Base-by-base conservation (phyloP, 345 rosid genomes). In the Arabidopsis arenosa region DNA sequence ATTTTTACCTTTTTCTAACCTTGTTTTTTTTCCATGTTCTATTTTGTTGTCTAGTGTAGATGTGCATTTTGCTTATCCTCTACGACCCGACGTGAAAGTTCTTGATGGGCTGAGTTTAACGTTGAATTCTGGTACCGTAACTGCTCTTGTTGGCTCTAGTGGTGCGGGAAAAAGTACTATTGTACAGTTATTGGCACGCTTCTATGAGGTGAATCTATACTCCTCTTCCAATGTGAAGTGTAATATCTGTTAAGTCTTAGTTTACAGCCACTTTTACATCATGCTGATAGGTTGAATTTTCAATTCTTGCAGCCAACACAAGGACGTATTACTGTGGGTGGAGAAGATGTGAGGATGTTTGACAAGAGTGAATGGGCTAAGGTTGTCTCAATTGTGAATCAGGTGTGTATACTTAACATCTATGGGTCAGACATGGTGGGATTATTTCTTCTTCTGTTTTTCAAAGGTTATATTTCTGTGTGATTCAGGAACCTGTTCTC, bases 141-240 rank as follows among this genome's bases (percentile, higher is more conserved):
- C 95, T 64, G 98, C 98, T 70, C 83, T 94, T 65, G 98, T 94
- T 65, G 98, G 98, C 51, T 76, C 96, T 70, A 94, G 98, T 73
- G 98, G 98, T 80, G 92, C 98, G 21, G 98, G 98, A 33, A 94
- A 94, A 82, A 94, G 97, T 77, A 94, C 98, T 36, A 75, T 94
- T 73, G 97, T 94, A 70, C 98, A 94, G 83, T 86, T 94, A 36
- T 77, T 94, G 86, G 92, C 97, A 55, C 96, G 97, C 64, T 90
- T 94, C 76, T 94, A 94, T 40, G 97, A 94, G 97, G 98, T 93
- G 69, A 23, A 37, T 55, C 12, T 15, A 52, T 10, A 14, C 67
- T 26, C 9, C 10, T 63, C 66, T 58, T 64, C 21, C 21, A 49
- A 9, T 41, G 9, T 36, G 7, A 54, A 67, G 47, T 41, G 18